A percentile compares a stretch with the other conserved stretches of the same genome.
Evolutionary conservation across 345 rosid species (phyloP).

Genomic region (Sisymbrium irio): DNA sequence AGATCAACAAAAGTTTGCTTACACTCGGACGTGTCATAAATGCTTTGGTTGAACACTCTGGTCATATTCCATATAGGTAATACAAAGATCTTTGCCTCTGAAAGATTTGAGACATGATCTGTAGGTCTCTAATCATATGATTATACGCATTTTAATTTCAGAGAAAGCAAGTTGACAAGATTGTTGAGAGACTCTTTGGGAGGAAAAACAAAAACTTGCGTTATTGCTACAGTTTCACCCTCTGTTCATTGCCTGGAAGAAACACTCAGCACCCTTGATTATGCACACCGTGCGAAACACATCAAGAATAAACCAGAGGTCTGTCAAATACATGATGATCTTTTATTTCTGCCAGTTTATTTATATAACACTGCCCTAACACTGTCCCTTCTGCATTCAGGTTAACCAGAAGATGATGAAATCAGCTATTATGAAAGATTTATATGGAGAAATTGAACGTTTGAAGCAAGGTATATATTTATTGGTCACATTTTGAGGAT

Average conservation of each 20-base stretch:
- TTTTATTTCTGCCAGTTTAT: background rate
- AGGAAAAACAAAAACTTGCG: constrained; percentile 98
- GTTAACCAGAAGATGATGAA: constrained; percentile 99
- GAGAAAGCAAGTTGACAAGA: constrained; percentile 98
- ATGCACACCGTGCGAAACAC: constrained; percentile 97
- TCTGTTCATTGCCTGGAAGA: constrained; percentile 94
- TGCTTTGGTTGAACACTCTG: constrained; percentile 96
- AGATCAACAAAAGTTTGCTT: constrained; percentile 97
- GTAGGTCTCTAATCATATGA: background rate
- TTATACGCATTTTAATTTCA: constrained; percentile 36
- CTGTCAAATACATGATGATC: constrained; percentile 15
- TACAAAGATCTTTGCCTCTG: background rate
- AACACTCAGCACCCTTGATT: constrained; percentile 97
- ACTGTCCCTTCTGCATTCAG: constrained; percentile 41
- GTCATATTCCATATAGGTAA: constrained; percentile 95
- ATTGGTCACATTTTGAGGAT: background rate
- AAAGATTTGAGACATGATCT: background rate
- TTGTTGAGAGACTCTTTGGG: constrained; percentile 96
- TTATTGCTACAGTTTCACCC: constrained; percentile 94
- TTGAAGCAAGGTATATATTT: constrained; percentile 75
- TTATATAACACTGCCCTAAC: constrained; percentile 9
- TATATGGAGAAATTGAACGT: constrained; percentile 91
- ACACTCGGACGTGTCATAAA: constrained; percentile 97
- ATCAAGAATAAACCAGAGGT: constrained; percentile 99
- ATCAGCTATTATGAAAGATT: constrained; percentile 93